Evolutionary conservation across 2,329 filamentous ascomycete species (phyloP).

Genomic region (Gliomastix tumulicola): DNA sequence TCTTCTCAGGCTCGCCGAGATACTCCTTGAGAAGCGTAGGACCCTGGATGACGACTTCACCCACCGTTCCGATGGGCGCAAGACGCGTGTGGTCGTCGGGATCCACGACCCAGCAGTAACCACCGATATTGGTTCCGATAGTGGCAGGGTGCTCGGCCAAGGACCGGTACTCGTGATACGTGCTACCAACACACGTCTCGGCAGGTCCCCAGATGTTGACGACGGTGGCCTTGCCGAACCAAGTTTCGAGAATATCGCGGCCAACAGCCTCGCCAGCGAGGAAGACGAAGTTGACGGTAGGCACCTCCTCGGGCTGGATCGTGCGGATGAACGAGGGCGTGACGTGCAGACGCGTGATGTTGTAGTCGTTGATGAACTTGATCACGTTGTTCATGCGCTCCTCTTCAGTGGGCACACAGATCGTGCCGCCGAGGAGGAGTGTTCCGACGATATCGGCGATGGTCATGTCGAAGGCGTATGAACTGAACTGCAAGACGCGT

Average conservation of each 20-base stretch:
- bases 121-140: constrained; percentile 3
- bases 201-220: constrained; percentile 7
- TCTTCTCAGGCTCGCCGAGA: constrained; percentile 21
- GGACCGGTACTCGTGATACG: constrained; percentile 4
- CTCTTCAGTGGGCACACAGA: constrained; percentile 28
- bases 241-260: constrained; percentile 5
- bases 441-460: constrained; percentile 12
- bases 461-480: constrained; percentile 1
- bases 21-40: constrained; percentile 36
- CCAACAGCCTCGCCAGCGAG: constrained; percentile 6
- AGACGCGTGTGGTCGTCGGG: constrained; percentile 8
- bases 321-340: constrained; percentile 5
- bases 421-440: constrained; percentile 15
- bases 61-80: constrained; percentile 11
- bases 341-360: constrained; percentile 9
- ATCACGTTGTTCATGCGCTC: constrained; percentile 14
- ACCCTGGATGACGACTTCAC: constrained; percentile 24
- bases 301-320: not conserved
- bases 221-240: constrained; percentile 4
- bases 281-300: constrained; percentile 3
- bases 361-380: constrained; percentile 6
- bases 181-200: constrained; percentile 2
- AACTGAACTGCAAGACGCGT: constrained; percentile 18
- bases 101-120: constrained; percentile 10
- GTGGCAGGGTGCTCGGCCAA: constrained; percentile 1